phyloP scores from a whole-genome alignment of 768 basidiomycete species.

The Lepiota venenata region DNA sequence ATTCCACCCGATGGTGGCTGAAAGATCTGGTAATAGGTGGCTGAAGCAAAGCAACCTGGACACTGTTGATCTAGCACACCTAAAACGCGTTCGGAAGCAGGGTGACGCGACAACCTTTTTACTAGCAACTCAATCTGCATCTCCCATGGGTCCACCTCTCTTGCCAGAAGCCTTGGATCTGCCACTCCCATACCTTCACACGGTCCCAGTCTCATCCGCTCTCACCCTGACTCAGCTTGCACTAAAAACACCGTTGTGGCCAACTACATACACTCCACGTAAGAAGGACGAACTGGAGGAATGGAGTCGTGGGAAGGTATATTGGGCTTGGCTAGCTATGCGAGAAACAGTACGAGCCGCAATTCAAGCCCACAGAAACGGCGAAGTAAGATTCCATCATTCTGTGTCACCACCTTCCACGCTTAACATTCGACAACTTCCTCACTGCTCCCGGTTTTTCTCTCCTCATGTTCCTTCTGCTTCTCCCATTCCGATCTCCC shows the following conservation, averaged over 20 bases:
- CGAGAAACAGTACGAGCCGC: conserved; percentile 48
- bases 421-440: conserved; percentile 4
- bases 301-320: conserved; percentile 63
- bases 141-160: conserved; percentile 33
- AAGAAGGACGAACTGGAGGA: conserved; percentile 62
- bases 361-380: conserved; percentile 35
- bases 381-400: conserved; percentile 50
- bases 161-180: conserved; percentile 50
- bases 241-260: conserved; percentile 80
- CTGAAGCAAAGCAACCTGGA: conserved; percentile 62
- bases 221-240: conserved; percentile 61
- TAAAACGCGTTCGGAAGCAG: conserved; percentile 72
- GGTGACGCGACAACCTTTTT: conserved; percentile 48
- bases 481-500: not conserved
- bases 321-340: conserved; percentile 79
- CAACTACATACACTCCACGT: conserved; percentile 69
- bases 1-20: not conserved
- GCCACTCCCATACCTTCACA: conserved; percentile 47
- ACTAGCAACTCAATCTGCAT: conserved; percentile 31
- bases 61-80: conserved; percentile 58
- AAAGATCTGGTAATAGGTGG: conserved; percentile 48
- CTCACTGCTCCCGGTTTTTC: conserved; percentile 1
- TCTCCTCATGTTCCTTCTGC: not conserved
- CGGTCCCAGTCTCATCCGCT: conserved; percentile 67
- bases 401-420: not conserved